These are phyloP conservation scores for Lathyrus sativus DNA, from an alignment of 306 rosid genomes.

Conservation along the genomic window DNA sequence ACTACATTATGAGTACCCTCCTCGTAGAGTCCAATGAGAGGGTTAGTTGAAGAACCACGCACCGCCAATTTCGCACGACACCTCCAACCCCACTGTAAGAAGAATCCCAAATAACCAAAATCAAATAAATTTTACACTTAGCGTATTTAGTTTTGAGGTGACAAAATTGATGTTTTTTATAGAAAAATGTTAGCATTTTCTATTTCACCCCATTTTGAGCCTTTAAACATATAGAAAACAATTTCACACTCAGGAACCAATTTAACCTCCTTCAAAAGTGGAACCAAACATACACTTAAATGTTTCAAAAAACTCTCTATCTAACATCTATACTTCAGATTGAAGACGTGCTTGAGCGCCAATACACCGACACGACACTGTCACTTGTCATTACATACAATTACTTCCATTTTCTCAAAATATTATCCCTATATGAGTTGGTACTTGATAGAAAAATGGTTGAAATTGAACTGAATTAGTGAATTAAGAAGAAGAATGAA, in stretches of 20 bases:
- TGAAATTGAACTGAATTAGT: not conserved
- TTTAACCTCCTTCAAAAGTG: no score
- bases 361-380: no score
- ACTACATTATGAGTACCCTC: constrained; percentile 90
- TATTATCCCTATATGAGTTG: not conserved
- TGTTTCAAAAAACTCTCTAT: no score
- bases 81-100: constrained; percentile 84
- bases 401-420: not conserved
- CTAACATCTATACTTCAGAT: not conserved
- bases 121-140: not conserved
- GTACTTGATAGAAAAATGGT: not conserved
- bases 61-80: constrained; percentile 94
- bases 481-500: not conserved
- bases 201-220: no score
- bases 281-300: no score
- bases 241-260: no score
- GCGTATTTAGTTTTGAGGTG: not conserved
- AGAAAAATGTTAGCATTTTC: not conserved
- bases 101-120: not conserved
- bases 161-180: not conserved
- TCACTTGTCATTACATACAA: not conserved
- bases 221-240: no score
- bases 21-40: constrained; percentile 81
- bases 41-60: constrained; percentile 68
- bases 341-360: not conserved